These are phyloP conservation scores for Aspergillus ibericus DNA, from an alignment of 2,329 filamentous ascomycete genomes.

Conservation along the genomic window DNA sequence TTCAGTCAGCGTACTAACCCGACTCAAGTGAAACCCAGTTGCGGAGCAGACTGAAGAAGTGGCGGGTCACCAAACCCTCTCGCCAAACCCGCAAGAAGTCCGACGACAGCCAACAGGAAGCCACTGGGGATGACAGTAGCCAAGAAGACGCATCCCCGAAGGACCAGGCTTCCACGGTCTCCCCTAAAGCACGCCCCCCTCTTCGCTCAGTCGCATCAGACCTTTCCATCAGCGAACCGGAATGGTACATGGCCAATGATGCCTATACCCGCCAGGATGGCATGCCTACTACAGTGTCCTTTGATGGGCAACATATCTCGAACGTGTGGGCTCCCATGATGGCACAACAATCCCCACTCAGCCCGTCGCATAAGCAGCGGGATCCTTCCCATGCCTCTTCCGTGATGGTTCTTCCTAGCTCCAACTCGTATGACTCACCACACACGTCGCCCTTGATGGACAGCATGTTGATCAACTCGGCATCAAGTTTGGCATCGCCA, in stretches of 20 bases:
- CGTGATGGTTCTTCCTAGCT: constrained; percentile 18
- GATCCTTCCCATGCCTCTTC: constrained; percentile 22
- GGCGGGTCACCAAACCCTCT: constrained; percentile 47
- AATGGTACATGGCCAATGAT: constrained; percentile 20
- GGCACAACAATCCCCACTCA: constrained; percentile 25
- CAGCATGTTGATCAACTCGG: constrained; percentile 27
- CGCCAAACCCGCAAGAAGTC: constrained; percentile 44
- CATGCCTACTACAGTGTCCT: constrained; percentile 9
- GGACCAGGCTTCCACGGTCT: constrained; percentile 10
- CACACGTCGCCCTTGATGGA: constrained; percentile 29
- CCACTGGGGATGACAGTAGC: constrained; percentile 22
- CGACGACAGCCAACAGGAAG: constrained; percentile 20
- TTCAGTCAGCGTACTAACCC: constrained; percentile 4
- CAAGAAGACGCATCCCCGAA: constrained; percentile 20
- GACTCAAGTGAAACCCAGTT: constrained; percentile 44
- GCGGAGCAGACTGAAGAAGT: constrained; percentile 47
- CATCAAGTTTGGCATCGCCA: constrained; percentile 25
- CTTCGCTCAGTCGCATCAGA: constrained; percentile 9
- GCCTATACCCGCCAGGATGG: constrained; percentile 11
- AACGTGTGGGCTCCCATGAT: constrained; percentile 24
- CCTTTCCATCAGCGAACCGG: constrained; percentile 11
- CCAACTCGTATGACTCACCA: constrained; percentile 27
- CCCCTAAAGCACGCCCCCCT: constrained; percentile 12
- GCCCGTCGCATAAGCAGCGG: constrained; percentile 23
- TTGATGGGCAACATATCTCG: constrained; percentile 14